Percentiles rank a stretch among this genome's conserved stretches.
Conservation (phyloP, 1,284 basidiomycete genomes). For the Boletellus deceptivus region DNA sequence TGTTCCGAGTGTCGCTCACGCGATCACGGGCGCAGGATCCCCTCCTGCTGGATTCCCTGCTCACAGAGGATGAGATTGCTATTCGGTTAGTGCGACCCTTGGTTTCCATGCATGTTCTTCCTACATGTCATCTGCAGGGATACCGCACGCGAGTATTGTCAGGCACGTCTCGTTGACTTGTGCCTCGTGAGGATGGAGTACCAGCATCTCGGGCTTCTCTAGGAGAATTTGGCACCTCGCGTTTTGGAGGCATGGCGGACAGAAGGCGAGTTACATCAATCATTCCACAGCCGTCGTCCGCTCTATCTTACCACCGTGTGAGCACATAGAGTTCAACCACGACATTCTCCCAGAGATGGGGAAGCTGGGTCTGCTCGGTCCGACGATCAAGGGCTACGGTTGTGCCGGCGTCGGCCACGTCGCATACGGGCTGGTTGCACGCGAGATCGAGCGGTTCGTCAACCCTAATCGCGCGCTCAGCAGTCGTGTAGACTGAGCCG, state of each 20-base stretch:
- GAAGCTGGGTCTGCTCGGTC: constrained; percentile 85
- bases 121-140: constrained; percentile 50
- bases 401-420: constrained; percentile 93
- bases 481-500: neutral
- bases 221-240: constrained; percentile 83
- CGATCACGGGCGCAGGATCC: constrained; percentile 57
- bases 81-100: constrained; percentile 62
- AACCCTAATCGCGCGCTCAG: neutral
- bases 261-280: constrained; percentile 60
- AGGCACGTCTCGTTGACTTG: constrained; percentile 43
- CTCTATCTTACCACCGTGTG: constrained; percentile 1
- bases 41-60: constrained; percentile 67
- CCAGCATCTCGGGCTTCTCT: constrained; percentile 6
- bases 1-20: constrained; percentile 1
- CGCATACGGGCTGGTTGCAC: constrained; percentile 90
- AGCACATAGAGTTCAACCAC: constrained; percentile 68
- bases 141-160: constrained; percentile 82
- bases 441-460: constrained; percentile 85
- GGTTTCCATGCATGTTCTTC: neutral
- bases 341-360: constrained; percentile 89
- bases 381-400: constrained; percentile 91
- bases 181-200: neutral
- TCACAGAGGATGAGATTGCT: constrained; percentile 89
- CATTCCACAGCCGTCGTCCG: neutral
- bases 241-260: constrained; percentile 86